Evolutionary conservation across 495 filamentous ascomycete species (phyloP), one percentile per base, ranked within the genome.

Genomic region (Xylaria longipes): DNA sequence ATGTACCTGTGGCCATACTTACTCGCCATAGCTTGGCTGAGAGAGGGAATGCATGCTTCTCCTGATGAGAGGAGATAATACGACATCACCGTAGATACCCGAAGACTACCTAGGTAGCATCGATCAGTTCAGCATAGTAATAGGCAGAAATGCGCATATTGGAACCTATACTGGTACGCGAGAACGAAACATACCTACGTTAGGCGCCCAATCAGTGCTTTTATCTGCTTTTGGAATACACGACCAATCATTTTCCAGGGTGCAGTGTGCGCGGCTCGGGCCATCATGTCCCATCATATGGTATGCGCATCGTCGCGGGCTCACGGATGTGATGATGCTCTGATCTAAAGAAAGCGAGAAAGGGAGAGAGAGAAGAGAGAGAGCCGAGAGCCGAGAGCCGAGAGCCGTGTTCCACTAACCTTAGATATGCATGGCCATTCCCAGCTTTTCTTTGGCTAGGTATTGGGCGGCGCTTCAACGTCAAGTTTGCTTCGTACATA

Each of bases 341-440:
- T 60, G 56, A 22, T n/a, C 15, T n/a, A 31, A 35, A 11, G 45
- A 22, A 31, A 14, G 31, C 17, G 45, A 52, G 43, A 52, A 29
- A 35, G 22, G 31, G 27, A 50, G 31, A 20, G 27, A 12, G 35
- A 33, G 7, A 57, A 33, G 25, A 57, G 29, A 58, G 56, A 11
- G 37, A 35, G 29, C 12, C 27, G 58, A 39, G 58, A 33, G 58
- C 11, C n/a, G n/a, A n/a, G n/a, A 68, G 65, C 65, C 65, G 65
- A 68, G 54, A 58, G 33, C 50, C 65, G 65, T 54, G 65, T 68
- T 22, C 33, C 50, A 43, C 62, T n/a, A n/a, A n/a, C n/a, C n/a
- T n/a, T n/a, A 39, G 31, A 35, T 58, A 15, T 64, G 25, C 62
- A 1, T 11, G 22, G 3, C 17, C 17, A 45, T 63, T 25, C 37